Conservation (phyloP, 495 filamentous ascomycete genomes). For the Aspergillus asperescens region DNA sequence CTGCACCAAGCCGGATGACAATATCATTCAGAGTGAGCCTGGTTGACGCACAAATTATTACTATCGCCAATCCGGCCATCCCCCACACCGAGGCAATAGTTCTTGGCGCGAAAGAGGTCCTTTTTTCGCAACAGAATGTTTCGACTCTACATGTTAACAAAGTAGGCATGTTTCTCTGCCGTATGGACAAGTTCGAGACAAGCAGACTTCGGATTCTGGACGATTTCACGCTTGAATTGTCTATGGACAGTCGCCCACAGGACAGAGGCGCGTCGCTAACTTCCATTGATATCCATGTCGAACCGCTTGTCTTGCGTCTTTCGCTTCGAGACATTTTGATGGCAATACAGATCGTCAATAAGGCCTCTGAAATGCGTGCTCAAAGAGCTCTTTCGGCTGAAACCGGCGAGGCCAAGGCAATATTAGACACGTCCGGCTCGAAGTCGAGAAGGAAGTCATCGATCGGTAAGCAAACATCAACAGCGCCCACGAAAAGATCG, state of each 20-base stretch:
- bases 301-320: constrained; percentile 86
- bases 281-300: constrained; percentile 78
- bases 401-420: constrained; percentile 54
- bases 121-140: constrained; percentile 90
- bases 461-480: constrained; percentile 60
- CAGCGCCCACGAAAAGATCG: constrained; percentile 40
- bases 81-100: constrained; percentile 92
- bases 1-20: constrained; percentile 52
- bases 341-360: constrained; percentile 86
- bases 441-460: constrained; percentile 57
- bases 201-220: constrained; percentile 85
- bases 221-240: constrained; percentile 86
- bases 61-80: constrained; percentile 89
- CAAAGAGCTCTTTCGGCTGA: constrained; percentile 42
- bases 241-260: constrained; percentile 71
- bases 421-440: constrained; percentile 50
- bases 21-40: constrained; percentile 90
- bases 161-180: constrained; percentile 96
- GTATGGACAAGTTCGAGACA: constrained; percentile 94
- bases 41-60: constrained; percentile 90
- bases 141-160: constrained; percentile 86
- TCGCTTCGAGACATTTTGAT: constrained; percentile 92
- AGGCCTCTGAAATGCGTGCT: constrained; percentile 79
- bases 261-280: constrained; percentile 63
- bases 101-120: constrained; percentile 85